phyloP scores from a whole-genome alignment of 2,329 filamentous ascomycete species.

The Aspergillus tamarii region DNA sequence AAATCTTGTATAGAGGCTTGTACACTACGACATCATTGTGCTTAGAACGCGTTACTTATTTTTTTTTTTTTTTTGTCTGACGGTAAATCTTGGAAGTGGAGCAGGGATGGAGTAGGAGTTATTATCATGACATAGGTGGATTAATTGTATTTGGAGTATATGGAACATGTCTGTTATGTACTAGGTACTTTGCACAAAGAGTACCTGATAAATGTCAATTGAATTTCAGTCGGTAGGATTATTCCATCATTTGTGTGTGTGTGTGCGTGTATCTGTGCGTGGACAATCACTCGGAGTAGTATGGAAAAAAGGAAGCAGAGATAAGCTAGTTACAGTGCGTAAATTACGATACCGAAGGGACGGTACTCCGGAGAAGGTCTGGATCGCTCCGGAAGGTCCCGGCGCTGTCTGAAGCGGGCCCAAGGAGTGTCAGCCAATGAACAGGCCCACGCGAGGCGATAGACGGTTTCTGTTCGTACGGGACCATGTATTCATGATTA shows the following conservation, averaged over 20 bases:
- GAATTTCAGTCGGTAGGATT: background rate
- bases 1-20: background rate
- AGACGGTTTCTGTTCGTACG: constrained; percentile 15
- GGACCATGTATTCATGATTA: constrained; percentile 1
- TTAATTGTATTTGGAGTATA: background rate
- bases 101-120: background rate
- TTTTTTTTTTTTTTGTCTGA: background rate
- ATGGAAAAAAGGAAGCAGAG: background rate
- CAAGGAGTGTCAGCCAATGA: constrained; percentile 21
- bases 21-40: background rate
- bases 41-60: background rate
- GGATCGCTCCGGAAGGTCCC: constrained; percentile 22
- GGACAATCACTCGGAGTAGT: background rate
- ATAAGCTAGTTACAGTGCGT: constrained; percentile 3
- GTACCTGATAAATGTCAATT: background rate
- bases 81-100: background rate
- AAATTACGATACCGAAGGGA: constrained; percentile 11
- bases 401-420: constrained; percentile 14
- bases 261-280: background rate
- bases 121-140: background rate
- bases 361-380: background rate
- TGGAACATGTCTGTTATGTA: background rate
- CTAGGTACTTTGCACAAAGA: background rate
- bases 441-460: constrained; percentile 19
- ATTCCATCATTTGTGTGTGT: background rate